Evolutionary conservation across 1,284 basidiomycete genomes (phyloP), one percentile per base, ranked within the genome.

Genomic region (Irpex sp.): DNA sequence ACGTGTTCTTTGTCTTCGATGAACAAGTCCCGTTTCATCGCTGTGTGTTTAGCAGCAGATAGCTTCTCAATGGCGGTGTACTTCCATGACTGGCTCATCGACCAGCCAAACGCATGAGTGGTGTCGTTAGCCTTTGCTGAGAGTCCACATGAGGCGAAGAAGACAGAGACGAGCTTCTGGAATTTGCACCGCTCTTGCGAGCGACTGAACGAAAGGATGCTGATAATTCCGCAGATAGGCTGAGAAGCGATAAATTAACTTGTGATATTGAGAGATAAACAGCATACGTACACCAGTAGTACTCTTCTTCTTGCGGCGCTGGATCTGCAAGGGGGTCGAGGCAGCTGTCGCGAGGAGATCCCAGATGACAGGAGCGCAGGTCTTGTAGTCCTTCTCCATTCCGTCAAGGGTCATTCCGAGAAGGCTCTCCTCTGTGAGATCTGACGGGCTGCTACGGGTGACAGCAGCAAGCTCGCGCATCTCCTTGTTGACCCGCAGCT

Each of bases 71-170:
- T 49, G 2, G 57, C 64, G 19, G 61, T 9, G 7, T 63, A 61
- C 2, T 69, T 66, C 73, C 72, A 75, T 52, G 68, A 70, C 38
- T 71, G 68, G 59, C 72, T 72, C 74, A 76, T 75, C 0, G 68
- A 69, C 37, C 76, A 36, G 0, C 71, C 71, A 1, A 74, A 57
- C 0, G 67, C 58, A 59, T 72, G 70, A 0, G 76, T 65, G 0
- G 70, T 68, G 59, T 75, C 71, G 51, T 73, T 70, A 2, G 66
- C 68, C 21, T 71, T 70, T 4, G 73, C 67, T 0, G 72, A 61
- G 0, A 72, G 52, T 2, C 72, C 71, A 21, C 69, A 64, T 5
- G 71, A 64, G 55, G 72, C 72, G 60, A 75, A 65, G 48, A 71
- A 75, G 1, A 73, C 66, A 0, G 75, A 67, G 7, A 74, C 66